phyloP scores from a whole-genome alignment of 495 filamentous ascomycete species.

The Penicillium atrosanguineum region DNA sequence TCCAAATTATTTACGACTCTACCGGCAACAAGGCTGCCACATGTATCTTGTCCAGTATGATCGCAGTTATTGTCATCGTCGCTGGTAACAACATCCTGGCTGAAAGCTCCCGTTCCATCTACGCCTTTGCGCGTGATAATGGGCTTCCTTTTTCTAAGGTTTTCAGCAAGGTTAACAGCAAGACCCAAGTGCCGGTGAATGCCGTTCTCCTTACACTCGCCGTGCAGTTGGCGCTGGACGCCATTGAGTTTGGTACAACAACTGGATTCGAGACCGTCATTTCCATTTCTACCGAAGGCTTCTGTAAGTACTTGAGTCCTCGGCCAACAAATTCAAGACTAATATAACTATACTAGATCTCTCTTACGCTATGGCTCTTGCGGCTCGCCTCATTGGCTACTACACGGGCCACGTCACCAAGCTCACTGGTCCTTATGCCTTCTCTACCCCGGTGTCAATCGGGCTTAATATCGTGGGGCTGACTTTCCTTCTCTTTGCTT shows the following conservation, averaged over 20 bases:
- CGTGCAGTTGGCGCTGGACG: constrained; percentile 54
- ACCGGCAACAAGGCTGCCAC: constrained; percentile 41
- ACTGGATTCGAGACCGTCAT: constrained; percentile 59
- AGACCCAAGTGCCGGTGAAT: constrained; percentile 46
- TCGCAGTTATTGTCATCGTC: constrained; percentile 41
- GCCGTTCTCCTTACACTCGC: constrained; percentile 47
- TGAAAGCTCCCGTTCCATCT: constrained; percentile 43
- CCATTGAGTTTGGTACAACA: constrained; percentile 57
- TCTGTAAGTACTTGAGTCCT: constrained; percentile 41
- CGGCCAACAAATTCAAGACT: constrained; percentile 1
- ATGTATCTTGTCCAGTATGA: constrained; percentile 38
- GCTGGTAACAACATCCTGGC: constrained; percentile 43
- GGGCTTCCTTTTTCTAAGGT: constrained; percentile 46
- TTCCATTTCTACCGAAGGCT: constrained; percentile 55
- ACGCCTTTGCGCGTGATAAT: constrained; percentile 48
- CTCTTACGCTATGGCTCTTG: constrained; percentile 56
- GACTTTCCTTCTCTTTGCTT: constrained; percentile 51
- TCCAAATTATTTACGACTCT: constrained; percentile 49
- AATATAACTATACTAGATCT: constrained; percentile 39
- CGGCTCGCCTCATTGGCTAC: constrained; percentile 50
- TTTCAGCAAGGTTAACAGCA: constrained; percentile 38
- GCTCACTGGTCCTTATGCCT: constrained; percentile 37
- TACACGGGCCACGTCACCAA: constrained; percentile 39
- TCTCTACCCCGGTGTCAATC: constrained; percentile 40
- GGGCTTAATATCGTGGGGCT: constrained; percentile 50